Evolutionary conservation across 805 yeast species (phyloP), one percentile per base, ranked within the genome.

Genomic region (Kazachstania martiniae): DNA sequence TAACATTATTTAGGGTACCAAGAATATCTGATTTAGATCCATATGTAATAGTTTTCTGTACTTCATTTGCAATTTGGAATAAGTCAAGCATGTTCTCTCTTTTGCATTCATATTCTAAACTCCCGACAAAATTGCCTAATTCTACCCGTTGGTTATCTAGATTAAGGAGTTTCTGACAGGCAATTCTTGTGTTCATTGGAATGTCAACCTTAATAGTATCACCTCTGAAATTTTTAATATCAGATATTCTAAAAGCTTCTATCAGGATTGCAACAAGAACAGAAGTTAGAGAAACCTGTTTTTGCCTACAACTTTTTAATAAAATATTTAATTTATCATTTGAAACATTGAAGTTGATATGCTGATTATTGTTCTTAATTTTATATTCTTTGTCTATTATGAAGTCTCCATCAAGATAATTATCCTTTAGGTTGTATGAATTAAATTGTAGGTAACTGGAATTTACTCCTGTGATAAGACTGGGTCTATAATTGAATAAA

Each of bases 111-210:
- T 41, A 34, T 10, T 39, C 45, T 9, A 37, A 25, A 9, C 41
- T 36, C 3, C 44, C 47, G 4, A 53, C 41, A 22, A 44, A 50
- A 31, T 49, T 45, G 13, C 58, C 58, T 29, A 51, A 27, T 19
- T 37, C 35, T 5, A 34, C 9, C 10, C 38, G 29, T 13, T 30
- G 15, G 5, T 39, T 38, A 7, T 38, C 21, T 2, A 33, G 13
- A 8, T 31, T 21, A 12, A 45, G 18, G 3, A 25, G 13, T 14
- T 36, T 28, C 17, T 37, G 33, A 25, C 49, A 39, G 4, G 34
- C 31, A 4, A 10, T 13, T 33, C 58, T 42, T 0, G 56, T 41
- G 35, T 51, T 47, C 38, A 52, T 41, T 12, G 58, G 58, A 4
- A 52, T 33, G 19, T 26, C 30, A 8, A 41, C 32, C 12, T 36